phyloP scores from a whole-genome alignment of 306 rosid species.

The Vicia faba region DNA sequence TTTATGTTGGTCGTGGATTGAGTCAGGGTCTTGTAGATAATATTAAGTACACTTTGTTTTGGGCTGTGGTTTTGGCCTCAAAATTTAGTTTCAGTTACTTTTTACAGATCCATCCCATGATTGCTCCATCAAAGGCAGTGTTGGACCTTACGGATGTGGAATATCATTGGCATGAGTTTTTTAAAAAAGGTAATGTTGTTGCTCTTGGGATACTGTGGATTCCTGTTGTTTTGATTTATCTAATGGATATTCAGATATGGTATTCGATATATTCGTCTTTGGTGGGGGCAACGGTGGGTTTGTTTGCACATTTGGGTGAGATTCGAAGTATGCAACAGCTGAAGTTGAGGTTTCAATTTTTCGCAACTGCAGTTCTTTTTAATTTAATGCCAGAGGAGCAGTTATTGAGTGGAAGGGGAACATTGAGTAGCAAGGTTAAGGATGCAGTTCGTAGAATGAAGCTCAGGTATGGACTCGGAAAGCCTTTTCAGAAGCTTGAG shows the following conservation, averaged over 20 bases:
- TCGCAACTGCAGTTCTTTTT: constrained; percentile 83
- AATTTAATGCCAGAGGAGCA: constrained; percentile 95
- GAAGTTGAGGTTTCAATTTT: constrained; percentile 87
- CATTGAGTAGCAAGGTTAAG: constrained; percentile 60
- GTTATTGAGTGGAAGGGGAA: constrained; percentile 63
- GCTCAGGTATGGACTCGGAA: constrained; percentile 91
- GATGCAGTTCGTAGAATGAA: constrained; percentile 76
- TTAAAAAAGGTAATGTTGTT: constrained; percentile 44
- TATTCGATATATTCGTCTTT: constrained; percentile 88
- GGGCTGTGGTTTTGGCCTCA: constrained; percentile 74
- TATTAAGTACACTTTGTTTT: constrained; percentile 66
- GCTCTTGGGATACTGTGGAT: constrained; percentile 76
- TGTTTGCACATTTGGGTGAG: constrained; percentile 93
- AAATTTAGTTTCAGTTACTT: constrained; percentile 83
- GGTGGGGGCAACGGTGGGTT: constrained; percentile 78
- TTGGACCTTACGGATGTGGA: constrained; percentile 43
- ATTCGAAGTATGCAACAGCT: constrained; percentile 79
- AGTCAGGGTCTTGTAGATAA: constrained; percentile 81
- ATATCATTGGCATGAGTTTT: constrained; percentile 61
- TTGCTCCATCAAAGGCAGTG: constrained; percentile 63
- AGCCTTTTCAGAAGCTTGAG: constrained; percentile 79
- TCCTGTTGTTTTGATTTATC: constrained; percentile 80
- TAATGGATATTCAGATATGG: constrained; percentile 95
- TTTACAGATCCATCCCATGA: constrained; percentile 81
- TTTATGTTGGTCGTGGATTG: constrained; percentile 90